Base-by-base conservation (phyloP, 1,139 yeast species). In the Yamadazyma friedrichii region DNA sequence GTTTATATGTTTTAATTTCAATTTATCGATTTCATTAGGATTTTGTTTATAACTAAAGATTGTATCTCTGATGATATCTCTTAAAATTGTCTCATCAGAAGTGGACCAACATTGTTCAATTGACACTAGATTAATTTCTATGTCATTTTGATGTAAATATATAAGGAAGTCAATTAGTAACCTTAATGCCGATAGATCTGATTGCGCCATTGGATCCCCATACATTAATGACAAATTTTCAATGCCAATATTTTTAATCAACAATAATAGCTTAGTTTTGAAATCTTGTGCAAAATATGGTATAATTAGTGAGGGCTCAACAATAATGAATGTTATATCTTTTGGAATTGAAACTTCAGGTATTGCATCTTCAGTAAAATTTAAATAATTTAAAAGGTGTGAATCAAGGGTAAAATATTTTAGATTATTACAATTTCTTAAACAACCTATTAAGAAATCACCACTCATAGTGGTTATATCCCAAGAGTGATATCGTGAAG, bases 31-130 rank as follows among this genome's bases (percentile, higher is more conserved):
- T 5, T 8, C 9, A 1, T 9, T 15, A 2, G 30, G 29, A 3
- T 13, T 11, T 5, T 24, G 13, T 11, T 15, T 15, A 15, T 22
- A 39, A 20, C 37, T 17, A 13, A 31, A 40, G n/a, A 41, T 40
- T 11, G 13, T 11, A 17, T 39, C 42, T 17, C 32, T 25, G 2
- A 43, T 31, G 15, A 13, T 13, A 26, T 54, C 57, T 40, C 68
- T 43, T 9, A 52, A 41, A 11, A 56, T 44, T 0, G 59, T 46
- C 32, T 63, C 70, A 43, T 65, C 66, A 1, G 60, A 48, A 9
- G 62, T 51, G 1, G 69, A 61, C 71, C 71, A 66, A 31, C 66
- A 60, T 43, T 62, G 60, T 41, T 61, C 65, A 9, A 62, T 41
- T 5, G 55, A 45, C 3, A 50, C 56, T 35, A 25, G 41, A 15